Evolutionary conservation across 345 rosid genomes (phyloP).

Genomic region (Geranium rotundifolium): DNA sequence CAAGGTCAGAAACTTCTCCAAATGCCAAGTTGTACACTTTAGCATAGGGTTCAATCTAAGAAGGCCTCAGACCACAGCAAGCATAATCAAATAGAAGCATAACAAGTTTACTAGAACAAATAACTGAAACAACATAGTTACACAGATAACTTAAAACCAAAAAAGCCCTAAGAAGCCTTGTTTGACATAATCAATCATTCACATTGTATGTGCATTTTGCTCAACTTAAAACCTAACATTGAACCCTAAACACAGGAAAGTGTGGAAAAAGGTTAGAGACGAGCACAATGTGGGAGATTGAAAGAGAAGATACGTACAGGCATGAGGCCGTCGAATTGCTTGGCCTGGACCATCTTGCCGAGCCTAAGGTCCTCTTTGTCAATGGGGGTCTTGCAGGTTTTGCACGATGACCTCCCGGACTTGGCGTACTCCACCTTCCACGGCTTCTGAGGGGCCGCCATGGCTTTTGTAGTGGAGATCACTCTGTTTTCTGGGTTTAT

Average conservation of each 20-base stretch:
- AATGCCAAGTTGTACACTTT: not conserved
- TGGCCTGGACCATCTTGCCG: constrained; percentile 77
- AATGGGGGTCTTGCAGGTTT: constrained; percentile 61
- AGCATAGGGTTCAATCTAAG: not conserved
- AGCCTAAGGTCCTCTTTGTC: constrained; percentile 62
- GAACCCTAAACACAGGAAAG: not conserved
- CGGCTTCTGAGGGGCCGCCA: constrained; percentile 57
- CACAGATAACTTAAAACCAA: not conserved
- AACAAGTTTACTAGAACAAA: not conserved
- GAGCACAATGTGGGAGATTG: not conserved
- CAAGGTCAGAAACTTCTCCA: not conserved
- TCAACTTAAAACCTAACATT: not conserved
- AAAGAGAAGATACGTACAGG: constrained; percentile 37
- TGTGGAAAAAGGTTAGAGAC: not conserved
- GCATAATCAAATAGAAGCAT: not conserved
- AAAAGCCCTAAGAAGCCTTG: not conserved
- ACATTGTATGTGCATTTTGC: not conserved
- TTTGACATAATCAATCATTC: too few species aligned
- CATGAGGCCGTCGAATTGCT: constrained; percentile 88
- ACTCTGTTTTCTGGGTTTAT: not conserved
- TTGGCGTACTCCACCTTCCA: constrained; percentile 98
- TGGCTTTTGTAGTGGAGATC: constrained; percentile 2
- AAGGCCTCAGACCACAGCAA: too few species aligned
- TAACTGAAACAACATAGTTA: not conserved
- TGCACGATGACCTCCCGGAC: constrained; percentile 81